Percentiles rank a stretch among this genome's conserved stretches.
Conservation (phyloP, 352 stramenopile genomes). For the Phytopythium litorale region DNA sequence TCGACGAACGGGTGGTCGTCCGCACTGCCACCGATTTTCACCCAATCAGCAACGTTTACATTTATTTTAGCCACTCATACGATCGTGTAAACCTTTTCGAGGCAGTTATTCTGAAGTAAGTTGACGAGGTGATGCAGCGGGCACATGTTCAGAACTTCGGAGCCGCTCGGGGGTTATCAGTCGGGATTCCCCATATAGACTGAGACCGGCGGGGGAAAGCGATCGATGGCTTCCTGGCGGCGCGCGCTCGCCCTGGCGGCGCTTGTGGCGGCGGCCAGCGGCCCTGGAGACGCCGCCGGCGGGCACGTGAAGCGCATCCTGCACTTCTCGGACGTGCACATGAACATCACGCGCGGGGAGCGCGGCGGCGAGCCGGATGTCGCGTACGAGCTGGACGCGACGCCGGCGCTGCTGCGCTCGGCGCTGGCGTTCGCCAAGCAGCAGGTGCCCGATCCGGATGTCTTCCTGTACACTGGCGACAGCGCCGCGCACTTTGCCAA, state of each 20-base stretch:
- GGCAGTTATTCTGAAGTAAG: not conserved
- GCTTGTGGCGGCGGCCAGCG: not conserved
- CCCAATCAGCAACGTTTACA: slow-evolving; percentile 10
- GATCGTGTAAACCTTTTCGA: not conserved
- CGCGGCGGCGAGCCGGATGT: slow-evolving; percentile 19
- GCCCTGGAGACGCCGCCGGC: not conserved
- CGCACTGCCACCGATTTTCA: slow-evolving; percentile 1
- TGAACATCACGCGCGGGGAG: slow-evolving; percentile 34
- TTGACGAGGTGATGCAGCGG: not conserved
- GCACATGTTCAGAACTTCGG: not conserved
- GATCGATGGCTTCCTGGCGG: not conserved
- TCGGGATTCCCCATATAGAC: not conserved
- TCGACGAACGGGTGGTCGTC: slow-evolving; percentile 20
- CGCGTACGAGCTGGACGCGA: slow-evolving; percentile 29
- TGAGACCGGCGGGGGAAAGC: not conserved
- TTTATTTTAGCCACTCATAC: slow-evolving; percentile 7
- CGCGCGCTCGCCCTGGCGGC: slow-evolving; percentile 3
- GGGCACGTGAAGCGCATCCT: slow-evolving; percentile 27
- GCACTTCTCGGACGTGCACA: slow-evolving; percentile 67
- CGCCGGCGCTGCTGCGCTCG: slow-evolving; percentile 26
- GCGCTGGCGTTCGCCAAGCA: slow-evolving; percentile 42
- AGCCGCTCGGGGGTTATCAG: not conserved
- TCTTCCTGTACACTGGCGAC: slow-evolving; percentile 73
- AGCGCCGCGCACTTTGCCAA: slow-evolving; percentile 32
- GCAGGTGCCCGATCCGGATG: slow-evolving; percentile 40